Evolutionary conservation across 2,329 filamentous ascomycete species (phyloP).

Genomic region (Cladophialophora yegresii): DNA sequence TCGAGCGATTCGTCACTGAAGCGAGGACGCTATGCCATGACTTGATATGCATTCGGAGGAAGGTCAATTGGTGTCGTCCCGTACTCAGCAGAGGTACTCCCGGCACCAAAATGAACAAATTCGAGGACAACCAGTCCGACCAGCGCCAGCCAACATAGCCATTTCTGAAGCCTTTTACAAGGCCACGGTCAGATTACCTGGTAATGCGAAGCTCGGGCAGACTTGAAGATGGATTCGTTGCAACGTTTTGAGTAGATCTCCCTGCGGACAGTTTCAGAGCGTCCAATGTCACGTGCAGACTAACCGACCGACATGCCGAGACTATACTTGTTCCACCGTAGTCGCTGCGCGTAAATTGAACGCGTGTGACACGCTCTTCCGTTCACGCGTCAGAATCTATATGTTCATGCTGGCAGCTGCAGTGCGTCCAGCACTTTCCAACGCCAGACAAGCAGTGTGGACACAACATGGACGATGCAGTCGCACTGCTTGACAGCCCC

Average conservation of each 20-base stretch:
- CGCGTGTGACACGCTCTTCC: neutral
- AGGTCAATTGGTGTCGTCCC: slow-evolving; percentile 3
- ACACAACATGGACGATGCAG: slow-evolving; percentile 16
- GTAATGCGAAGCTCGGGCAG: neutral
- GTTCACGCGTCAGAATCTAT: neutral
- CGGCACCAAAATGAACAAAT: slow-evolving; percentile 5
- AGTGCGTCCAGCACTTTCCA: neutral
- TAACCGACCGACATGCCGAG: neutral
- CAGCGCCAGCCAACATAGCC: neutral
- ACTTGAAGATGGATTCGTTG: neutral
- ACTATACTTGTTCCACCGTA: neutral
- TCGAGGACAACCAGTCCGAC: neutral
- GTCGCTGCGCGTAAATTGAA: slow-evolving; percentile 12
- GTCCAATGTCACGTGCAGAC: neutral
- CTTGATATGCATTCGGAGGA: slow-evolving; percentile 3
- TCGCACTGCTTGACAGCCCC: slow-evolving; percentile 33
- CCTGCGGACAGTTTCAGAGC: neutral
- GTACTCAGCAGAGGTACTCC: slow-evolving; percentile 1
- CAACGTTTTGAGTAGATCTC: neutral
- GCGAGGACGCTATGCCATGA: neutral
- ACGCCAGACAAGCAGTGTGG: neutral
- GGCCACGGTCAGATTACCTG: neutral
- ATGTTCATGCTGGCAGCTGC: neutral
- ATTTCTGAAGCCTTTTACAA: neutral
- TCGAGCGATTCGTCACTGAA: neutral